Conservation (phyloP, 106 monocot species). For the Alisma plantagoaquatica region DNA sequence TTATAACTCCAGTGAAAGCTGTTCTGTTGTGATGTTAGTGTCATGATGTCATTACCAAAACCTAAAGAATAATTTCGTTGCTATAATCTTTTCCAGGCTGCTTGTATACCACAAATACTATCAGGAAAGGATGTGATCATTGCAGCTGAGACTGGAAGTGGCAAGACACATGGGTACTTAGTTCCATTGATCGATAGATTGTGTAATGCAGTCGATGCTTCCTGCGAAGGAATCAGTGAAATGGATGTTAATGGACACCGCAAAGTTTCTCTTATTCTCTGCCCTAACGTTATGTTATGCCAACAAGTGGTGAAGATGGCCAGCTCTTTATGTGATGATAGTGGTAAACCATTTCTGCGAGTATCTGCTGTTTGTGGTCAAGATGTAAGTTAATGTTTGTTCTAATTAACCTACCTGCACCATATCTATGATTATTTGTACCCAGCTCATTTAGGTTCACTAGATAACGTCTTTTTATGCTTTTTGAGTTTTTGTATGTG, state of each 20-base stretch:
- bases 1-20: not conserved
- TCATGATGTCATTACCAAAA: too few species aligned
- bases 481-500: not conserved
- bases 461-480: not conserved
- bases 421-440: not conserved
- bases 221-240: slow-evolving; percentile 2
- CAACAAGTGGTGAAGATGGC: slow-evolving; percentile 95
- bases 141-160: slow-evolving; percentile 97
- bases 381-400: slow-evolving; percentile 37
- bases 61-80: too few species aligned
- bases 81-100: slow-evolving; percentile 58
- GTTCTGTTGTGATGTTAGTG: not conserved
- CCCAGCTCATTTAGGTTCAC: not conserved
- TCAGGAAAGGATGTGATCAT: slow-evolving; percentile 70
- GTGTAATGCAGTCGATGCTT: slow-evolving; percentile 7
- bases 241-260: slow-evolving; percentile 11
- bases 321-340: slow-evolving; percentile 39
- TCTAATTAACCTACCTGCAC: not conserved
- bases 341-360: slow-evolving; percentile 52
- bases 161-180: slow-evolving; percentile 93
- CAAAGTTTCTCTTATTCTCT: slow-evolving; percentile 52
- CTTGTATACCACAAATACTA: slow-evolving; percentile 74
- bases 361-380: slow-evolving; percentile 76
- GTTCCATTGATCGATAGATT: slow-evolving; percentile 74
- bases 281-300: slow-evolving; percentile 97